phyloP scores from a whole-genome alignment of 148 eudicot species.

The Euryodendron excelsum region DNA sequence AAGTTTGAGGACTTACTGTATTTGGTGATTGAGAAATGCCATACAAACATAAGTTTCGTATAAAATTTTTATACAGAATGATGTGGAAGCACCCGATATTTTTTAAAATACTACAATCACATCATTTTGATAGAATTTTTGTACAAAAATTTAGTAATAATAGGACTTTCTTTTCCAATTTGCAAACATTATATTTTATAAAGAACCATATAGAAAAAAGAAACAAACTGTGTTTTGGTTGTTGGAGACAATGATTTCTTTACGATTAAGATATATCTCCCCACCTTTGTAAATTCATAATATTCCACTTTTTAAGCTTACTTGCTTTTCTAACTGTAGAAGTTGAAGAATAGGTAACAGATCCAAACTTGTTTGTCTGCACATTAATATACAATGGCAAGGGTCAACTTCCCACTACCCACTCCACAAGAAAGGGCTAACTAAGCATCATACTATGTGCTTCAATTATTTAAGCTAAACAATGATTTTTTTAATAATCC shows the following conservation, averaged over 20 bases:
- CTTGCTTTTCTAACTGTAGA: background rate
- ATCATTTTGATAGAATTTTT: too few species aligned
- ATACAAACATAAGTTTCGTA: too few species aligned
- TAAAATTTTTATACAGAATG: too few species aligned
- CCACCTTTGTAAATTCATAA: background rate
- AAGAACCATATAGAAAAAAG: background rate
- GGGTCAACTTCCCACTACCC: background rate
- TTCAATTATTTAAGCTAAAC: slow-evolving; percentile 3
- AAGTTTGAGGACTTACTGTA: background rate
- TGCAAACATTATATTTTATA: too few species aligned
- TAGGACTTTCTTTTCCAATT: too few species aligned
- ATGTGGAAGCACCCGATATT: too few species aligned
- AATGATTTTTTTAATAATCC: background rate
- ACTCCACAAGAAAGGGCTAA: slow-evolving; percentile 4
- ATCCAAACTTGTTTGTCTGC: too few species aligned
- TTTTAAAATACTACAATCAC: too few species aligned
- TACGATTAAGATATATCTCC: background rate
- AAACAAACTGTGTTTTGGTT: background rate
- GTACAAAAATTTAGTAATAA: too few species aligned
- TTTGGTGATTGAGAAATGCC: too few species aligned
- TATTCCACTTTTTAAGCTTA: background rate
- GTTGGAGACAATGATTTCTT: background rate
- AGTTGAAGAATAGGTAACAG: background rate
- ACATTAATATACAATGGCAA: too few species aligned
- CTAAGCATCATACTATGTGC: background rate